Conservation (phyloP, 2,329 filamentous ascomycete genomes). For the Botrytis fabae region DNA sequence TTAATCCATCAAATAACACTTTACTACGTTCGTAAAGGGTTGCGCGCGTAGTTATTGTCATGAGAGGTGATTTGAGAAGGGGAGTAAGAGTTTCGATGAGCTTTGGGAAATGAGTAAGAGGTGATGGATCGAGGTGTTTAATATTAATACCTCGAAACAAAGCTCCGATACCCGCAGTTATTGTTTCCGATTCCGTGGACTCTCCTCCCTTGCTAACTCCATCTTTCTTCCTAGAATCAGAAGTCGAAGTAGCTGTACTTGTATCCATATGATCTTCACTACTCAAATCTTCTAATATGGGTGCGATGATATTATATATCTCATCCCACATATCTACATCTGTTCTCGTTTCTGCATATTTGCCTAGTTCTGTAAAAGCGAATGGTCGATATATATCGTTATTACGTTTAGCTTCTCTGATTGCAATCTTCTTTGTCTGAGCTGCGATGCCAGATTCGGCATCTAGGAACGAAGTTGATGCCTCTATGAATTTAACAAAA, state of each 20-base stretch:
- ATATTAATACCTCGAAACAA: constrained; percentile 40
- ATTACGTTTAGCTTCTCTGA: constrained; percentile 88
- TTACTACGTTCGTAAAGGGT: constrained; percentile 40
- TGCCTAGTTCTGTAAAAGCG: constrained; percentile 70
- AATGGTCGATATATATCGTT: constrained; percentile 81
- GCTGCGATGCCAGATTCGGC: constrained; percentile 54
- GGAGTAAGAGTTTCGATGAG: constrained; percentile 34
- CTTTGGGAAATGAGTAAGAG: constrained; percentile 34
- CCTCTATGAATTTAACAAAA: constrained; percentile 74
- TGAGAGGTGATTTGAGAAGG: constrained; percentile 35
- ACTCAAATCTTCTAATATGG: constrained; percentile 60
- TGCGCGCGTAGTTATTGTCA: constrained; percentile 36
- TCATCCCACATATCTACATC: constrained; percentile 71
- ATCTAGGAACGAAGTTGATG: constrained; percentile 59
- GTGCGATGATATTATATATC: constrained; percentile 62
- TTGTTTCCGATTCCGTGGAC: constrained; percentile 36
- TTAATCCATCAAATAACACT: constrained; percentile 37
- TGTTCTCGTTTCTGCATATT: constrained; percentile 65
- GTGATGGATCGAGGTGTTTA: constrained; percentile 31
- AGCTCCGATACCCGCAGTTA: constrained; percentile 39
- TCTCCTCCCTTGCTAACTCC: constrained; percentile 33
- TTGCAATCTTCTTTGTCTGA: constrained; percentile 74
- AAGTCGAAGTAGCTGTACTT: constrained; percentile 48
- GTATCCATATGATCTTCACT: constrained; percentile 45
- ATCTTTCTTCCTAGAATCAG: constrained; percentile 26